These are phyloP conservation scores for Furcasterigmium sp. DNA, from an alignment of 2,329 filamentous ascomycete genomes.

Conservation along the genomic window DNA sequence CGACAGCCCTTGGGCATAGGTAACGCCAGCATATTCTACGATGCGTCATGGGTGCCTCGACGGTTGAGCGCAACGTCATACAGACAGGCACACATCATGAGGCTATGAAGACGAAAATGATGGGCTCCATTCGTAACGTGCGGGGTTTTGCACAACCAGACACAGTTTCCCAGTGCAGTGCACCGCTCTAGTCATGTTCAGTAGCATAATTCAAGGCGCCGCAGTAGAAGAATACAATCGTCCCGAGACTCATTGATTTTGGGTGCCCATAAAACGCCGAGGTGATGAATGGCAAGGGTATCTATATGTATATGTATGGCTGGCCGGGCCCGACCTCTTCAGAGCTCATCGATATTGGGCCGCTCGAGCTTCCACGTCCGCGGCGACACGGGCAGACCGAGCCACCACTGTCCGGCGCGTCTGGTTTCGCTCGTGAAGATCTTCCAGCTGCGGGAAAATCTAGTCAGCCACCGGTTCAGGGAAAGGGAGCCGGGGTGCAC, in stretches of 20 bases:
- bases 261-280: neutral
- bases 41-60: neutral
- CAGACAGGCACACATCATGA: neutral
- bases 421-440: slow-evolving; percentile 38
- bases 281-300: neutral
- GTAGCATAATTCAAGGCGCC: too few relatives aligned
- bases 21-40: neutral
- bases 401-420: slow-evolving; percentile 44
- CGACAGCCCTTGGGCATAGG: neutral
- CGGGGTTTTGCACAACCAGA: too few relatives aligned
- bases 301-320: neutral
- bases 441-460: slow-evolving; percentile 29
- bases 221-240: too few relatives aligned
- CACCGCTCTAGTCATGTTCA: too few relatives aligned
- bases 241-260: too few relatives aligned
- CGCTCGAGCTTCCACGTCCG: slow-evolving; percentile 41
- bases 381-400: slow-evolving; percentile 46
- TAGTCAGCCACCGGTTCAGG: neutral
- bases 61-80: too few relatives aligned
- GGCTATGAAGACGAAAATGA: too few relatives aligned
- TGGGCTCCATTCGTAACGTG: too few relatives aligned
- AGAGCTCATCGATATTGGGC: slow-evolving; percentile 45
- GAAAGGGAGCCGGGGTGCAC: too few relatives aligned
- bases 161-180: too few relatives aligned
- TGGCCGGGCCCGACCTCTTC: too few relatives aligned